Conservation (phyloP, 129 eudicot genomes). For the Sambucus nigra region DNA sequence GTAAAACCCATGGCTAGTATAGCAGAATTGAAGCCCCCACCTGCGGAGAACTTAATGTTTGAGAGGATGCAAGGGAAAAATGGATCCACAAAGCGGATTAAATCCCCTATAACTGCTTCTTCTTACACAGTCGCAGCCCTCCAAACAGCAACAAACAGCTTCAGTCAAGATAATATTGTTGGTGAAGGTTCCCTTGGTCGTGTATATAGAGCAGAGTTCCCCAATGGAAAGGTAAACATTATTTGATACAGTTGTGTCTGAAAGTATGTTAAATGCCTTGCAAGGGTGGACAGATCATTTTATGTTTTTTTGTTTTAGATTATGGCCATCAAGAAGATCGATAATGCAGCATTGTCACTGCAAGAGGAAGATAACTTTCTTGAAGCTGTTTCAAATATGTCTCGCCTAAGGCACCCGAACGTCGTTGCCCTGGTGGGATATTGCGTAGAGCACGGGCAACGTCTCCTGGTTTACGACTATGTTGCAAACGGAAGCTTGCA, state of each 20-base stretch:
- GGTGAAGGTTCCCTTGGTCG: slow-evolving; percentile 95
- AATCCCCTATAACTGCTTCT: slow-evolving; percentile 76
- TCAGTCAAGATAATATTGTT: slow-evolving; percentile 50
- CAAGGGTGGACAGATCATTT: too few species aligned
- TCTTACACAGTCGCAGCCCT: slow-evolving; percentile 66
- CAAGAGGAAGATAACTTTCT: slow-evolving; percentile 73
- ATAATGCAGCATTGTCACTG: slow-evolving; percentile 47
- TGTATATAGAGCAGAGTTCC: slow-evolving; percentile 78
- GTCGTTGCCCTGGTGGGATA: slow-evolving; percentile 72
- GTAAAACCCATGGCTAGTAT: slow-evolving; percentile 37
- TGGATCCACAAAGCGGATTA: slow-evolving; percentile 64
- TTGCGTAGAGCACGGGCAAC: slow-evolving; percentile 71
- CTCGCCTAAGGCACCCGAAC: slow-evolving; percentile 79
- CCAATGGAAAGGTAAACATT: slow-evolving; percentile 60
- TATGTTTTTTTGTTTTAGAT: too few species aligned
- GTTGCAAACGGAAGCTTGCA: slow-evolving; percentile 58
- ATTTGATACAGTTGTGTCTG: background rate
- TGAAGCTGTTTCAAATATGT: slow-evolving; percentile 48
- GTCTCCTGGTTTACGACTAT: slow-evolving; percentile 74
- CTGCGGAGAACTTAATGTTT: slow-evolving; percentile 42
- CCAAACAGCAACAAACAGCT: slow-evolving; percentile 64
- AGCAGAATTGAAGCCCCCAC: slow-evolving; percentile 52
- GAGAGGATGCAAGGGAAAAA: slow-evolving; percentile 55
- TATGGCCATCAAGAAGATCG: slow-evolving; percentile 41
- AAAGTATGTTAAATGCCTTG: too few species aligned